These are phyloP conservation scores for Blepharisma stoltei DNA, from an alignment of 73 alveolate genomes.

Conservation along the genomic window DNA sequence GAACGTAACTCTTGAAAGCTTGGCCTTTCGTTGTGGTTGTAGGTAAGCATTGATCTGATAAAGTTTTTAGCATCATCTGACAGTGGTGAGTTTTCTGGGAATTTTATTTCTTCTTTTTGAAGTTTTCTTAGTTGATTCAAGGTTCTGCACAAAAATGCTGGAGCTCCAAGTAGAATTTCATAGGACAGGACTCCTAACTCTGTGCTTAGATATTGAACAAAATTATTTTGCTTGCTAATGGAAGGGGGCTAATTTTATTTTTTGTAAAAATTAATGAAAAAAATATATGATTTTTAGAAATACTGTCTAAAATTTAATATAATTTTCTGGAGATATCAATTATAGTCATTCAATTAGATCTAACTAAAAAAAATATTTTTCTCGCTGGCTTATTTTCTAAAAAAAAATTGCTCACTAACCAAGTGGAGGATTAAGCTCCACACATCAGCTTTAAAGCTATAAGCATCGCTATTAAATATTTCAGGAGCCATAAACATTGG, in stretches of 20 bases:
- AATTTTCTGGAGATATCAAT: no score
- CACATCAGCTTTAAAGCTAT: slow-evolving; percentile 45
- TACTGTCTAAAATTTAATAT: no score
- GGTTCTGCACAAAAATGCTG: slow-evolving; percentile 13
- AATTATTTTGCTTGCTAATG: no score
- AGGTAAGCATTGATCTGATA: background rate
- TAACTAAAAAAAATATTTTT: no score
- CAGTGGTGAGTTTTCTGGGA: background rate
- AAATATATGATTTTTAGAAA: no score
- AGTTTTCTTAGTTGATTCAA: background rate
- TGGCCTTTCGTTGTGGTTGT: background rate
- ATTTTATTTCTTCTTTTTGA: background rate
- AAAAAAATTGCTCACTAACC: no score
- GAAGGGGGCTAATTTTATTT: no score
- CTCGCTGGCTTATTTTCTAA: no score
- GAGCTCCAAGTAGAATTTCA: slow-evolving; percentile 13
- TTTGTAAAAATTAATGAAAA: no score
- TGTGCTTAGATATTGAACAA: no score
- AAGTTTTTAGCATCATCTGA: background rate
- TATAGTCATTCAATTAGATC: no score
- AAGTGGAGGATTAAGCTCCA: no score
- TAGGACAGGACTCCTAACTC: slow-evolving; percentile 12
- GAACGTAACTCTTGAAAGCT: background rate
- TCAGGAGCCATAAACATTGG: slow-evolving; percentile 67
- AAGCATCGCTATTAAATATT: slow-evolving; percentile 33